phyloP scores from a whole-genome alignment of 305 asterid species.

The Euphrasia arctica region DNA sequence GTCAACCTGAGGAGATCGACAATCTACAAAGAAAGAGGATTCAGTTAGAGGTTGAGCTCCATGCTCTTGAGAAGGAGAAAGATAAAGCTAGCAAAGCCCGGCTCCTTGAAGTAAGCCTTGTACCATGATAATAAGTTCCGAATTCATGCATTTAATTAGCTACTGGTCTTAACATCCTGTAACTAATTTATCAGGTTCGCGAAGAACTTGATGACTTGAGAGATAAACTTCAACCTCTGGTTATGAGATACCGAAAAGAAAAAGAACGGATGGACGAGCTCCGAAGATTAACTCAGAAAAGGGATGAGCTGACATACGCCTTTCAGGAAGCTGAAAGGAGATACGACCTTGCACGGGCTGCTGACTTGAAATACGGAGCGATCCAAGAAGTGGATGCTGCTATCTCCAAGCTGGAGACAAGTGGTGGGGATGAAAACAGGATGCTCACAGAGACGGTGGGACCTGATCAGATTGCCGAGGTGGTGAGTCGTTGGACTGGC shows the following conservation, averaged over 20 bases:
- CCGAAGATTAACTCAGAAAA: conserved; percentile 56
- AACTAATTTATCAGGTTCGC: conserved; percentile 38
- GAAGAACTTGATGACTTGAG: conserved; percentile 88
- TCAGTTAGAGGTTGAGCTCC: conserved; percentile 81
- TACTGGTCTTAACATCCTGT: not conserved
- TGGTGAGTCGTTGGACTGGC: conserved; percentile 95
- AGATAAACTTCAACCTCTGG: conserved; percentile 80
- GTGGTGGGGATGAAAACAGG: conserved; percentile 34
- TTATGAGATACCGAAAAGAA: conserved; percentile 77
- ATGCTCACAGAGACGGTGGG: conserved; percentile 88
- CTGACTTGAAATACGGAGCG: conserved; percentile 82
- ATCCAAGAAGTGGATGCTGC: conserved; percentile 82
- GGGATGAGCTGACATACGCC: conserved; percentile 64
- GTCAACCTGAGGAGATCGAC: conserved; percentile 92
- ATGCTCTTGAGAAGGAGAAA: conserved; percentile 92
- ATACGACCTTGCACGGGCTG: conserved; percentile 83
- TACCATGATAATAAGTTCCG: not conserved
- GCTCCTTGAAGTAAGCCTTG: conserved; percentile 59
- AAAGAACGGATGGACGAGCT: conserved; percentile 82
- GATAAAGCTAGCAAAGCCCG: conserved; percentile 96
- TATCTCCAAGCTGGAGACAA: conserved; percentile 54
- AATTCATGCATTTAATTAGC: not conserved
- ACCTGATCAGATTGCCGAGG: conserved; percentile 88
- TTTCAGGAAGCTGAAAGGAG: conserved; percentile 91
- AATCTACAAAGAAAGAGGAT: conserved; percentile 81